A percentile compares a stretch with the other conserved stretches of the same genome.
These are phyloP conservation scores for Hanseniaspora mollemarum DNA, from an alignment of 805 yeast genomes.

Conservation along the genomic window DNA sequence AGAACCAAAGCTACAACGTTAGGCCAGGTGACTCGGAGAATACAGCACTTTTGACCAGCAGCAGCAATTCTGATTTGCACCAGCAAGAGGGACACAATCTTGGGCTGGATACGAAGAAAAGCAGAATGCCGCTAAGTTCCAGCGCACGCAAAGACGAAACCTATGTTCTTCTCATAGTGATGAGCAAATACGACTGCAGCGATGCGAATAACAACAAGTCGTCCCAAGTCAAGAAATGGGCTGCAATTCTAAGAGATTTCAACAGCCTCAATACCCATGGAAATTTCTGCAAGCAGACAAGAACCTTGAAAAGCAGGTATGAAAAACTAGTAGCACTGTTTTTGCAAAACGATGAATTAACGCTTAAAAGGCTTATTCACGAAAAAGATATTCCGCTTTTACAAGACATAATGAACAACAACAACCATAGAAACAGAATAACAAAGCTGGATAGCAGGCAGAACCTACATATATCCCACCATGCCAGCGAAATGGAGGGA, in stretches of 20 bases:
- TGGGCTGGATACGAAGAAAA: not conserved
- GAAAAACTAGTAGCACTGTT: constrained; percentile 21
- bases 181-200: not conserved
- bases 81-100: not conserved
- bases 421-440: not conserved
- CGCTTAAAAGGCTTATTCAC: not conserved
- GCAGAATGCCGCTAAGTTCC: not conserved
- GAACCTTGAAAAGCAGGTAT: constrained; percentile 26
- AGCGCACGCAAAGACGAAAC: not conserved
- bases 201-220: not conserved
- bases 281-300: constrained; percentile 23
- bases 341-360: constrained; percentile 16
- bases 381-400: not conserved
- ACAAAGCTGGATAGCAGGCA: not conserved
- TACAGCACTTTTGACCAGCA: not conserved
- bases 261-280: constrained; percentile 21
- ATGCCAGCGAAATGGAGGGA: not conserved
- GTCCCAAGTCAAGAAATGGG: constrained; percentile 22
- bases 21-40: no score
- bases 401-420: not conserved
- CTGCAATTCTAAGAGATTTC: constrained; percentile 22
- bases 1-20: no score
- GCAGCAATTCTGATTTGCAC: not conserved
- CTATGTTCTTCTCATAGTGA: not conserved
- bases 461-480: not conserved